Percentiles rank a stretch among this genome's conserved stretches.
These are phyloP conservation scores for Colletotrichum lindemuthianum DNA, from an alignment of 2,329 filamentous ascomycete genomes.

Conservation along the genomic window DNA sequence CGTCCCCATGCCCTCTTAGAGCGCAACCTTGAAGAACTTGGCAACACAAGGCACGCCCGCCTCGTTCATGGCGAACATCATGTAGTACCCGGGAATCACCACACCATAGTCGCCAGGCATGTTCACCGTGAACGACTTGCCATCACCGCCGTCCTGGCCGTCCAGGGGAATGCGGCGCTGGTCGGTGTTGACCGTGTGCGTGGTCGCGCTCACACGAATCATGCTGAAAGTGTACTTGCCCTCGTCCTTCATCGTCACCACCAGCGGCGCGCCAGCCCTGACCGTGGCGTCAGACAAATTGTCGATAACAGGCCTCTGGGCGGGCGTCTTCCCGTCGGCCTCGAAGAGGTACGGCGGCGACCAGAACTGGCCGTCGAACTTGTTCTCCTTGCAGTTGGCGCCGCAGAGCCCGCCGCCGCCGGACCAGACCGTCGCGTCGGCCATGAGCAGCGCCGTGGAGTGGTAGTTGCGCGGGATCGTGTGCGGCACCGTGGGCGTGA, in stretches of 20 bases:
- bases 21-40: slow-evolving; percentile 48
- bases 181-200: slow-evolving; percentile 68
- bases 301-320: slow-evolving; percentile 53
- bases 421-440: slow-evolving; percentile 59
- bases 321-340: slow-evolving; percentile 46
- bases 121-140: slow-evolving; percentile 46
- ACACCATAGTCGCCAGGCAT: slow-evolving; percentile 60
- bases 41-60: slow-evolving; percentile 57
- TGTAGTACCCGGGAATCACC: slow-evolving; percentile 62
- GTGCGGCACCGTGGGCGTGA: slow-evolving; percentile 41
- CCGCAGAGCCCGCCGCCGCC: slow-evolving; percentile 64
- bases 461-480: slow-evolving; percentile 60
- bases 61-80: slow-evolving; percentile 59
- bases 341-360: slow-evolving; percentile 65
- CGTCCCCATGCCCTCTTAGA: background rate
- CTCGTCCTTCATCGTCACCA: slow-evolving; percentile 43
- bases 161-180: slow-evolving; percentile 62
- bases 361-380: slow-evolving; percentile 65
- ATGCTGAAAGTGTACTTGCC: slow-evolving; percentile 50
- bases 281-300: slow-evolving; percentile 42
- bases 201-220: slow-evolving; percentile 59
- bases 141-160: slow-evolving; percentile 37
- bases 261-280: slow-evolving; percentile 40
- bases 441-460: slow-evolving; percentile 57
- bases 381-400: slow-evolving; percentile 54